Evolutionary conservation across 495 filamentous ascomycete species (phyloP), one percentile per base, ranked within the genome.

Genomic region (Cenococcum geophilum): DNA sequence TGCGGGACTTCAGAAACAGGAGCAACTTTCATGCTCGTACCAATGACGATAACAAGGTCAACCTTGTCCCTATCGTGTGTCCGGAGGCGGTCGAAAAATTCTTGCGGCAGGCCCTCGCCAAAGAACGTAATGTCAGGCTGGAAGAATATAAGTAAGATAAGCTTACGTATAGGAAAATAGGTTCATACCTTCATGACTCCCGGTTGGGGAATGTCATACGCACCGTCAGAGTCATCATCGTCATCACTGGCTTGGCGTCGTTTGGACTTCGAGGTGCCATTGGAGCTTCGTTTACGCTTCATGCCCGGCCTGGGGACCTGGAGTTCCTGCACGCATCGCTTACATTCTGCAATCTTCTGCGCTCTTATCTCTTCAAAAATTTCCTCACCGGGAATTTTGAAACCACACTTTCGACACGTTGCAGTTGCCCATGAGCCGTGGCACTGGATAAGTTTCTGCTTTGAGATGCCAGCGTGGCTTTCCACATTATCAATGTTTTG

Each of bases 401-500:
- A 77, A 22, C 79, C 74, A 72, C 93, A 97, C 63, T 92, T 89
- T 34, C 91, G 82, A 72, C 93, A 98, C 0, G 87, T 87, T 8
- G 93, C 93, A 9, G 86, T 92, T 10, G 92, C 93, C 71, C 96
- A 98, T 12, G 89, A 93, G 54, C 93, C 93, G 65, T 98, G 93
- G 70, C 93, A 97, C 72, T 98, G 93, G 21, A 98, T 86, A 11
- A 98, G 83, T 60, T 95, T 96, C 37, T 92, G 87, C 0, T 84
- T 79, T 5, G 73, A 69, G 51, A 98, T 92, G 14, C 93, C 93
- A 1, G 92, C 93, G 58, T 88, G 85, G 35, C 82, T 83, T 71
- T 98, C 93, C 51, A 98, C 86, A 68, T 97, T 97, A 76, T 98
- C 93, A 67, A 98, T 98, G 71, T 98, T 98, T 72, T 98, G 93